Evolutionary conservation across 768 basidiomycete species (phyloP).

Genomic region (Boletellus sp.): DNA sequence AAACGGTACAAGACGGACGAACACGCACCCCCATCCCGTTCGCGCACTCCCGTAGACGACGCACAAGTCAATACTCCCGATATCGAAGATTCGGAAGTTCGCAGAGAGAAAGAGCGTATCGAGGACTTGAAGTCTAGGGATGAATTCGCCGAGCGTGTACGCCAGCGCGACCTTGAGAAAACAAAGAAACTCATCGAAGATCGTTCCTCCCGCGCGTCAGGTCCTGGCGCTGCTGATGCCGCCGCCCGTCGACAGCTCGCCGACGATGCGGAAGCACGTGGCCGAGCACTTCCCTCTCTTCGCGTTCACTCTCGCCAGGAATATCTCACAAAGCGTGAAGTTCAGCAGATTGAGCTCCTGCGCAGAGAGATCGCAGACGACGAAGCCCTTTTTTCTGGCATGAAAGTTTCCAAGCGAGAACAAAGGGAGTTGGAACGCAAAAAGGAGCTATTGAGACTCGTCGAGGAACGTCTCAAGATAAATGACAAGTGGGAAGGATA

Average conservation of each 20-base stretch:
- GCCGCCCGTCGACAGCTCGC: slow-evolving; percentile 76
- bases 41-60: slow-evolving; percentile 31
- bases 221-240: slow-evolving; percentile 73
- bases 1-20: slow-evolving; percentile 61
- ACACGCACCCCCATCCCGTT: slow-evolving; percentile 9
- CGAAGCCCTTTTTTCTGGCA: slow-evolving; percentile 83
- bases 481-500: slow-evolving; percentile 97
- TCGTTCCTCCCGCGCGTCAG: slow-evolving; percentile 71
- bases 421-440: slow-evolving; percentile 79
- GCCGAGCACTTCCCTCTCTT: slow-evolving; percentile 59
- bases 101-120: slow-evolving; percentile 68
- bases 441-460: slow-evolving; percentile 86
- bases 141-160: slow-evolving; percentile 87
- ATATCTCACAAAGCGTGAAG: slow-evolving; percentile 94
- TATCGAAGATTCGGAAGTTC: slow-evolving; percentile 75
- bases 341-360: slow-evolving; percentile 91
- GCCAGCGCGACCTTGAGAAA: slow-evolving; percentile 74
- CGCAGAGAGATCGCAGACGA: slow-evolving; percentile 94
- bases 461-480: slow-evolving; percentile 91
- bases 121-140: slow-evolving; percentile 86
- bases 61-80: slow-evolving; percentile 45
- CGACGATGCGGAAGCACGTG: slow-evolving; percentile 65
- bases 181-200: slow-evolving; percentile 93
- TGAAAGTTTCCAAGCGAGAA: slow-evolving; percentile 87
- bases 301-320: slow-evolving; percentile 90